phyloP scores from a whole-genome alignment of 345 rosid species.

The Gossypium arboreum region DNA sequence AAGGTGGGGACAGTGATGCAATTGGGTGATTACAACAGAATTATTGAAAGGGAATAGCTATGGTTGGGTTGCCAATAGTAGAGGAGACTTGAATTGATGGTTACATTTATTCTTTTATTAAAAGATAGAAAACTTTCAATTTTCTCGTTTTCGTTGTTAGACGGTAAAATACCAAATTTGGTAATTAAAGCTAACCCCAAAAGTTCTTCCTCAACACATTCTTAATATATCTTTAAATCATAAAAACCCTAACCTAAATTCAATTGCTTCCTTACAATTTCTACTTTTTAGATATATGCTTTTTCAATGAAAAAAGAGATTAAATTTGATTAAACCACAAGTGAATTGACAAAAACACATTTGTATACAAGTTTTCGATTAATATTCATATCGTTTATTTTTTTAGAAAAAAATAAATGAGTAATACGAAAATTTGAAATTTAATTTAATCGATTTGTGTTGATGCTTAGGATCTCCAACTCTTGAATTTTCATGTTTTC shows the following conservation, averaged over 20 bases:
- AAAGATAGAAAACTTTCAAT: neutral
- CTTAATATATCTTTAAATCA: neutral
- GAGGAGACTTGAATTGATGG: neutral
- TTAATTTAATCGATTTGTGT: no score
- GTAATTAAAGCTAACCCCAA: neutral
- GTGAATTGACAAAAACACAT: no score
- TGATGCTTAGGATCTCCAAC: neutral
- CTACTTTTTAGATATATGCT: neutral
- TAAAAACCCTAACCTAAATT: neutral
- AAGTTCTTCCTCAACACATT: neutral
- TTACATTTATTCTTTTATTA: neutral
- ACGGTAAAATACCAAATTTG: neutral
- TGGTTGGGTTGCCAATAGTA: neutral
- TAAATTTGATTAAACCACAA: no score
- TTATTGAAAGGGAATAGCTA: neutral
- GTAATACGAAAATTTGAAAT: no score
- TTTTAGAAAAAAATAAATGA: no score
- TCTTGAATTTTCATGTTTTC: neutral
- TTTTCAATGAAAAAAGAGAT: neutral
- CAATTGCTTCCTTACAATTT: neutral
- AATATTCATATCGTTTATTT: no score
- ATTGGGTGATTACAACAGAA: neutral
- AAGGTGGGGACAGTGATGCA: neutral
- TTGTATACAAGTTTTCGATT: no score
- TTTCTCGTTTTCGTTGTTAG: neutral